Conservation (phyloP, 2,329 filamentous ascomycete genomes). For the Helotiales sp. region DNA sequence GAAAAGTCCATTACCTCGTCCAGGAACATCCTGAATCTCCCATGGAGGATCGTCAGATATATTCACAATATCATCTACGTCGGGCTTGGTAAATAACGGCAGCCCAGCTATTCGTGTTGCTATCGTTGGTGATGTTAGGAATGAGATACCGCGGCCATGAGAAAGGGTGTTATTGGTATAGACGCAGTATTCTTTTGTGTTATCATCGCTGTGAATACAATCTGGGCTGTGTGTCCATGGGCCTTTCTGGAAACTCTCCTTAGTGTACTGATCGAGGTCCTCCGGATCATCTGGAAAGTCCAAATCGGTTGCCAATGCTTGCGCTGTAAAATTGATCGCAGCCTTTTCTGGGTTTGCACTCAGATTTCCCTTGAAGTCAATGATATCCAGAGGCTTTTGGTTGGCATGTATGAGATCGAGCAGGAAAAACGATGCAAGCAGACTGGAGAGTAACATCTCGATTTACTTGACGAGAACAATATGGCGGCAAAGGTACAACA, state of each 20-base stretch:
- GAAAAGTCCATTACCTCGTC: conserved; percentile 31
- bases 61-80: conserved; percentile 22
- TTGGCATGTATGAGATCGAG: background rate
- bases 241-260: background rate
- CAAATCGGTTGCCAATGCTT: background rate
- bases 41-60: conserved; percentile 25
- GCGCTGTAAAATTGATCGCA: background rate
- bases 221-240: conserved; percentile 26
- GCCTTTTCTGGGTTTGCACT: background rate
- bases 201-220: conserved; percentile 21
- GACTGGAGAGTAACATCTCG: background rate
- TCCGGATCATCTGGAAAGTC: background rate
- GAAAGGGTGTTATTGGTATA: conserved; percentile 30
- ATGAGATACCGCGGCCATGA: conserved; percentile 30
- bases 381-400: background rate
- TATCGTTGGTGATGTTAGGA: conserved; percentile 28
- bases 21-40: conserved; percentile 26
- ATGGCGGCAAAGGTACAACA: background rate
- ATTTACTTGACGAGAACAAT: background rate
- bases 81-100: conserved; percentile 21
- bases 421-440: background rate
- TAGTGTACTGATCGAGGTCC: background rate
- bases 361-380: background rate
- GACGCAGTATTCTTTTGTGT: conserved; percentile 27
- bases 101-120: conserved; percentile 21